Conservation (phyloP, 164 flowering plant genomes). For the Nymphaea colorata region DNA sequence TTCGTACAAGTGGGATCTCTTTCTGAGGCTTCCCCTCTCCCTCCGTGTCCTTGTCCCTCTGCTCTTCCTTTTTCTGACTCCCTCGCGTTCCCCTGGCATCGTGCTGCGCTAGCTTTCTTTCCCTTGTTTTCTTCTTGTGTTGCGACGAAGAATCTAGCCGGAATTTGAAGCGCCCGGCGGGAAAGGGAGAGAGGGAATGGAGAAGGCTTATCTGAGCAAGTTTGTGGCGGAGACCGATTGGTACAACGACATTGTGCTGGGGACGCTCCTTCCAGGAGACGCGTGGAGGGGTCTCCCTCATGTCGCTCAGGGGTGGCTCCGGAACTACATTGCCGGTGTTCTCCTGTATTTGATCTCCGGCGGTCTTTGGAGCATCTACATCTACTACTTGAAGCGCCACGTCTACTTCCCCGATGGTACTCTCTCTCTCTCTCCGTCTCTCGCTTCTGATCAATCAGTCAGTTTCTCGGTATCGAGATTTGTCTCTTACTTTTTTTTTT, state of each 20-base stretch:
- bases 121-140: not conserved
- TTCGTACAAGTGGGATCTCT: not conserved
- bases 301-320: slow-evolving; percentile 52
- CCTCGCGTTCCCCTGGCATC: not conserved
- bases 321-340: slow-evolving; percentile 64
- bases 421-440: not conserved
- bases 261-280: slow-evolving; percentile 30
- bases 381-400: slow-evolving; percentile 59
- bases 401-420: slow-evolving; percentile 78
- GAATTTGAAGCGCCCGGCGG: not conserved
- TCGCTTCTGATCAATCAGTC: not conserved
- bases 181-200: slow-evolving; percentile 9
- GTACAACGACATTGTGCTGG: slow-evolving; percentile 61
- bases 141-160: not conserved
- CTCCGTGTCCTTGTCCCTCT: not conserved
- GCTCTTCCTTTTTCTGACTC: not conserved
- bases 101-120: not conserved
- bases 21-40: not conserved
- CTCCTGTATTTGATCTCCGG: slow-evolving; percentile 59
- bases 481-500: not conserved
- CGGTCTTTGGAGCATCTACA: slow-evolving; percentile 71
- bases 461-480: not conserved
- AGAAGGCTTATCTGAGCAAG: slow-evolving; percentile 19
- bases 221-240: slow-evolving; percentile 50
- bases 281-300: slow-evolving; percentile 54